Evolutionary conservation across 2,329 filamentous ascomycete species (phyloP).

Genomic region (Alternaria dauci): DNA sequence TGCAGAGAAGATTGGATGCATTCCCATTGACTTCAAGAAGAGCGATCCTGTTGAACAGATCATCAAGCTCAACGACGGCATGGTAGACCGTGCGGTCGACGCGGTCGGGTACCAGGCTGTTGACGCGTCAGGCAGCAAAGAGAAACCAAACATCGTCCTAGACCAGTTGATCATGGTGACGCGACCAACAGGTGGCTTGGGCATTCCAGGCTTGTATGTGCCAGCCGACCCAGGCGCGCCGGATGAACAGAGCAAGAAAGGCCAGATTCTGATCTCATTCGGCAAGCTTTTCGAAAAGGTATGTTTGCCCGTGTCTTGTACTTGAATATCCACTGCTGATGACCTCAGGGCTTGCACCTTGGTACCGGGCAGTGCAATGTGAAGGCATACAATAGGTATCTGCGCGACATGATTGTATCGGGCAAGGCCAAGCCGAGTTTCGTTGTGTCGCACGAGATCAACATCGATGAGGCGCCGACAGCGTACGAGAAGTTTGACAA

Average conservation of each 20-base stretch:
- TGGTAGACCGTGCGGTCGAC: slow-evolving; percentile 71
- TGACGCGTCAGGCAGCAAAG: slow-evolving; percentile 61
- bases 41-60: slow-evolving; percentile 69
- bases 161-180: slow-evolving; percentile 72
- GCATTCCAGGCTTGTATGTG: slow-evolving; percentile 65
- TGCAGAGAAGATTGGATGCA: slow-evolving; percentile 69
- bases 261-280: slow-evolving; percentile 70
- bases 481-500: slow-evolving; percentile 74
- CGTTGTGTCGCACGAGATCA: slow-evolving; percentile 71
- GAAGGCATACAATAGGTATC: slow-evolving; percentile 71
- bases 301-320: slow-evolving; percentile 16
- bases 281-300: slow-evolving; percentile 75
- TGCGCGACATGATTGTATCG: slow-evolving; percentile 70
- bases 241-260: slow-evolving; percentile 67
- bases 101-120: slow-evolving; percentile 73
- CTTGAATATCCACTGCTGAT: slow-evolving; percentile 11
- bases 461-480: slow-evolving; percentile 66
- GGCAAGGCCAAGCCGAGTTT: slow-evolving; percentile 72
- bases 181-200: slow-evolving; percentile 67
- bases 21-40: slow-evolving; percentile 68
- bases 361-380: slow-evolving; percentile 73
- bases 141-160: slow-evolving; percentile 69
- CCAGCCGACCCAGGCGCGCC: slow-evolving; percentile 69
- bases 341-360: slow-evolving; percentile 62
- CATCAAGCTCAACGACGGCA: slow-evolving; percentile 64